Conservation (phyloP, 495 filamentous ascomycete species). For the Penicillium soppii region DNA sequence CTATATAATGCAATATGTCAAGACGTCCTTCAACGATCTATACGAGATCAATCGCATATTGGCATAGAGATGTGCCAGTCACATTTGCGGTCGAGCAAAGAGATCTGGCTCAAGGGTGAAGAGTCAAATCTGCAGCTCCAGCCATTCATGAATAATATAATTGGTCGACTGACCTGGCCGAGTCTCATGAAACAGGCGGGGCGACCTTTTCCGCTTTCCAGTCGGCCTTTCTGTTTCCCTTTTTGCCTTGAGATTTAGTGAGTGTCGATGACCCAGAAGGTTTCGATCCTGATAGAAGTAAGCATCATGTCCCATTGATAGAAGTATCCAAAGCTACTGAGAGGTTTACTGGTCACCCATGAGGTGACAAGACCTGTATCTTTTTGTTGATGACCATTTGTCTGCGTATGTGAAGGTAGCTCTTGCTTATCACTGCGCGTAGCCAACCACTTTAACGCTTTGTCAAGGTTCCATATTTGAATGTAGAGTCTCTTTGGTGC, state of each 20-base stretch:
- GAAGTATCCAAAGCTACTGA: conserved; percentile 14
- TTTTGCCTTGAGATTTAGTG: conserved; percentile 22
- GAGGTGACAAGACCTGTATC: conserved; percentile 37
- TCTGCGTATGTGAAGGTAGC: conserved; percentile 66
- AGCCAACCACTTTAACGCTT: conserved; percentile 84
- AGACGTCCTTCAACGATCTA: too few species aligned
- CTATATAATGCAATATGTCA: too few species aligned
- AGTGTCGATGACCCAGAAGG: conserved; percentile 34
- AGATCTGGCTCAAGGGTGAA: conserved; percentile 70
- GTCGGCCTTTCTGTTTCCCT: conserved; percentile 27
- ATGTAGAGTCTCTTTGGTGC: too few species aligned
- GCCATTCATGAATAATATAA: conserved; percentile 70
- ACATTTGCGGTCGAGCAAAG: conserved; percentile 43
- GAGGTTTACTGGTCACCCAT: conserved; percentile 45
- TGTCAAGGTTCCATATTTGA: conserved; percentile 87
- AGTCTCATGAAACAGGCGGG: conserved; percentile 37
- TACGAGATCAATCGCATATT: too few species aligned
- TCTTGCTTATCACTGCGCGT: conserved; percentile 65
- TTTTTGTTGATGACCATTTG: conserved; percentile 30
- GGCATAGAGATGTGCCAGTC: too few species aligned
- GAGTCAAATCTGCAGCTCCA: conserved; percentile 67
- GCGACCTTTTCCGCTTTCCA: conserved; percentile 26
- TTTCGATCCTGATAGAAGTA: conserved; percentile 33
- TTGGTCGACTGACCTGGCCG: conserved; percentile 63
- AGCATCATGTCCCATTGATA: conserved; percentile 24